A percentile compares a stretch with the other conserved stretches of the same genome.
phyloP scores from a whole-genome alignment of 768 basidiomycete genomes.

The Russula sp. region DNA sequence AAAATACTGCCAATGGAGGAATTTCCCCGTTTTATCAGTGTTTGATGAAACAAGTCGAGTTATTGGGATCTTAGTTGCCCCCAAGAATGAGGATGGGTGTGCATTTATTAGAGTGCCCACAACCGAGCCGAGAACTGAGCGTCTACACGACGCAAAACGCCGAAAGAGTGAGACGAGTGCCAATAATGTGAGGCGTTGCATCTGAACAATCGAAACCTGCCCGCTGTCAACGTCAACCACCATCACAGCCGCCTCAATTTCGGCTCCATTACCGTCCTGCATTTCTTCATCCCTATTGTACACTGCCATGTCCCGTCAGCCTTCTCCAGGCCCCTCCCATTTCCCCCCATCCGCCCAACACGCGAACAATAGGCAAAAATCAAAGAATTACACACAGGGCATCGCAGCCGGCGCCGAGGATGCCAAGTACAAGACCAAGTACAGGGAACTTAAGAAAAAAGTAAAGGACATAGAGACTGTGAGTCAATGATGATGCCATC shows the following conservation, averaged over 20 bases:
- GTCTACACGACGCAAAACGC: constrained; percentile 33
- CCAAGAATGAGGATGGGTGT: neutral
- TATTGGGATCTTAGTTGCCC: neutral
- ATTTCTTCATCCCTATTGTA: constrained; percentile 39
- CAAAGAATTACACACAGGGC: constrained; percentile 50
- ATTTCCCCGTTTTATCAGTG: neutral
- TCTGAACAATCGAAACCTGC: constrained; percentile 11
- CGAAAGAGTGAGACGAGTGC: constrained; percentile 39
- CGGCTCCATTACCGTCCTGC: constrained; percentile 32
- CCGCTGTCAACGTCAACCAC: constrained; percentile 33
- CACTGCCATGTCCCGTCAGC: constrained; percentile 65
- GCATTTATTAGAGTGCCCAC: neutral
- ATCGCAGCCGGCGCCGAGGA: constrained; percentile 81
- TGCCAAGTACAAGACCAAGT: constrained; percentile 83
- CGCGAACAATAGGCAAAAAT: constrained; percentile 42
- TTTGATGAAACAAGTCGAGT: neutral
- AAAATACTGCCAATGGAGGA: constrained; percentile 18
- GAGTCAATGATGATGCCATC: constrained; percentile 36
- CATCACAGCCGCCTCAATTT: constrained; percentile 33
- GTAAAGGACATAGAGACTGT: constrained; percentile 84
- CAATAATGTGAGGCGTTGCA: constrained; percentile 21
- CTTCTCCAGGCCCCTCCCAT: constrained; percentile 39
- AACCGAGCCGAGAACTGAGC: neutral
- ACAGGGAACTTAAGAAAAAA: constrained; percentile 84
- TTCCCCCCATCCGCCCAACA: constrained; percentile 25